These are phyloP conservation scores for Alloascoidea hylecoeti DNA, from an alignment of 805 yeast species.

Conservation along the genomic window DNA sequence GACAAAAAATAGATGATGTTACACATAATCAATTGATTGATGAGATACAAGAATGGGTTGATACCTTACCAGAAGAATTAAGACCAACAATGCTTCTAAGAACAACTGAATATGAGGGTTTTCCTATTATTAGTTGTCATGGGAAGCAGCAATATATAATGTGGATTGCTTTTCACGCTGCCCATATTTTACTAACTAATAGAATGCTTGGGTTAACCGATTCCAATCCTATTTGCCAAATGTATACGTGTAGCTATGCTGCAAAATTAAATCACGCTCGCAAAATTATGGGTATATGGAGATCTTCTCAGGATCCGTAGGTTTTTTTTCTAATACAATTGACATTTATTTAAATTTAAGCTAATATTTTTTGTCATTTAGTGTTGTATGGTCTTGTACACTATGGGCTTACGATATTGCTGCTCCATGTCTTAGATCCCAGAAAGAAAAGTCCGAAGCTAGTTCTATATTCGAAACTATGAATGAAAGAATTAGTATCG, in stretches of 20 bases:
- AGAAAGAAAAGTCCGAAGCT: background rate
- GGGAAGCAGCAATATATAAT: background rate
- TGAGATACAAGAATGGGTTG: background rate
- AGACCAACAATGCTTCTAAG: no score
- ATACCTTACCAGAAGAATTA: background rate
- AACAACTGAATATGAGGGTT: background rate
- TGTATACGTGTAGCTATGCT: background rate
- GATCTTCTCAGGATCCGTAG: background rate
- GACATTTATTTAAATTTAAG: background rate
- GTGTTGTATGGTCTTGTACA: background rate
- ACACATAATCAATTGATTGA: background rate
- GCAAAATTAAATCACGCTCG: background rate
- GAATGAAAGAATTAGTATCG: background rate
- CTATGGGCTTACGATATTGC: background rate
- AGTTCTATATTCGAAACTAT: background rate
- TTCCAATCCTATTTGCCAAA: background rate
- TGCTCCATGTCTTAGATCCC: background rate
- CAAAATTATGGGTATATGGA: background rate
- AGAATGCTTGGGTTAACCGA: constrained; percentile 1
- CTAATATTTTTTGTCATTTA: background rate
- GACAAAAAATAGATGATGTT: background rate
- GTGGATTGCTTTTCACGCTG: background rate
- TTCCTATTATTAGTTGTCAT: background rate
- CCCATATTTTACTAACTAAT: background rate
- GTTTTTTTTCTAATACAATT: background rate